Conservation (phyloP, 225 moss, liverwort and hornwort species). For the Asterella californica region DNA sequence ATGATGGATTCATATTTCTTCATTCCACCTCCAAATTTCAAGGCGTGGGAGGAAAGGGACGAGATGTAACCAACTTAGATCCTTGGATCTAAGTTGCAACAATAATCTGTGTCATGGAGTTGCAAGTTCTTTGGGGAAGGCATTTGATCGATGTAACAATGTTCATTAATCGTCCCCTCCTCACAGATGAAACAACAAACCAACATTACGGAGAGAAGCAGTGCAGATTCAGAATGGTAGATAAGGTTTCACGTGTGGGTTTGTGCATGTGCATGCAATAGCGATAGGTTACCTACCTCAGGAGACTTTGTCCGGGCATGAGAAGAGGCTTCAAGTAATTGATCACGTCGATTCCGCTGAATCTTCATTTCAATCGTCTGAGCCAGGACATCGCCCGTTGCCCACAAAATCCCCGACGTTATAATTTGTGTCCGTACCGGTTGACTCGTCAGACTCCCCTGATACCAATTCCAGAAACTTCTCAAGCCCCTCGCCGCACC, state of each 20-base stretch:
- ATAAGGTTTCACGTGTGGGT: not conserved
- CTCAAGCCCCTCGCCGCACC: slow-evolving; percentile 41
- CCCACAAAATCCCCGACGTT: slow-evolving; percentile 83
- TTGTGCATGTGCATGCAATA: not conserved
- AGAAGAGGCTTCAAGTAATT: not conserved
- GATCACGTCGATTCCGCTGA: slow-evolving; percentile 10
- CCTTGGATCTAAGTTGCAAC: too few relatives aligned
- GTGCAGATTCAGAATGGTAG: not conserved
- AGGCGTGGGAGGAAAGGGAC: not conserved
- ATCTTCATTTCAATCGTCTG: slow-evolving; percentile 48
- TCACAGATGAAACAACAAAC: too few relatives aligned
- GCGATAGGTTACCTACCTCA: not conserved
- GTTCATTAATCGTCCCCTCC: too few relatives aligned
- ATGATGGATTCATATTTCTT: not conserved
- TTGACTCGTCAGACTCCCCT: slow-evolving; percentile 49
- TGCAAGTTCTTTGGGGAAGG: too few relatives aligned
- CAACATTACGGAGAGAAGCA: too few relatives aligned
- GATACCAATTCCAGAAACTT: slow-evolving; percentile 83
- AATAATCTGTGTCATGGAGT: too few relatives aligned
- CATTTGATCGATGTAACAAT: too few relatives aligned
- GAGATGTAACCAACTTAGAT: too few relatives aligned
- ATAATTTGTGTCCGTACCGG: slow-evolving; percentile 83
- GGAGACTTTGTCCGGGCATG: not conserved
- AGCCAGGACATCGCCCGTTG: slow-evolving; percentile 66
- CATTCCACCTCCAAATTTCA: not conserved